Evolutionary conservation across 192 early-diverging fungal species (phyloP).

Genomic region (Spizellomyces punctatus): DNA sequence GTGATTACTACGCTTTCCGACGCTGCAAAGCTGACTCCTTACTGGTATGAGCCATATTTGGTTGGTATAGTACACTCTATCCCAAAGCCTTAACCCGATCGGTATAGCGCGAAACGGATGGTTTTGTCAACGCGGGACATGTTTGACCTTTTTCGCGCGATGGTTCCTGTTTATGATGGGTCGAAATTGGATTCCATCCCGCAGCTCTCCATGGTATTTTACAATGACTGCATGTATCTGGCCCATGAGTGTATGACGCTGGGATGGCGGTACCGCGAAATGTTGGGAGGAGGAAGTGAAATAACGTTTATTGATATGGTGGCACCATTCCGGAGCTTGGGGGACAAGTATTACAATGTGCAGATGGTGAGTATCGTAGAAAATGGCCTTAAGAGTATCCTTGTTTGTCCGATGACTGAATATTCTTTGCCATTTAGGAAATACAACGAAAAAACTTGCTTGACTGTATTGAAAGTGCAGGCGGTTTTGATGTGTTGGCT

Average conservation of each 20-base stretch:
- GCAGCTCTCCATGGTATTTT: slow-evolving; percentile 63
- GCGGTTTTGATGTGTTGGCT: slow-evolving; percentile 31
- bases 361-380: slow-evolving; percentile 36
- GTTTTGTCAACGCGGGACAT: not conserved
- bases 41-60: not conserved
- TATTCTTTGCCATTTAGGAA: not conserved
- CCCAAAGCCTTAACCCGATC: not conserved
- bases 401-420: not conserved
- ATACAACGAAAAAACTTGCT: slow-evolving; percentile 19
- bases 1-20: slow-evolving; percentile 8
- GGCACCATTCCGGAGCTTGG: slow-evolving; percentile 45
- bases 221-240: slow-evolving; percentile 72
- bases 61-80: not conserved
- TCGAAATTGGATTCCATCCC: slow-evolving; percentile 47
- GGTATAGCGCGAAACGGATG: not conserved
- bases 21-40: slow-evolving; percentile 10
- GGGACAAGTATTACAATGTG: slow-evolving; percentile 23
- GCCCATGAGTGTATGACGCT: slow-evolving; percentile 35
- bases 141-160: slow-evolving; percentile 60
- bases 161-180: slow-evolving; percentile 61
- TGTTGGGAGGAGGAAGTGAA: slow-evolving; percentile 1
- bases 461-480: slow-evolving; percentile 13
- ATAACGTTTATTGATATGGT: slow-evolving; percentile 50
- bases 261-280: slow-evolving; percentile 1
- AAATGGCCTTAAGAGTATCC: not conserved